Base-by-base conservation (phyloP, 768 basidiomycete genomes). In the Chalciporus chontae region DNA sequence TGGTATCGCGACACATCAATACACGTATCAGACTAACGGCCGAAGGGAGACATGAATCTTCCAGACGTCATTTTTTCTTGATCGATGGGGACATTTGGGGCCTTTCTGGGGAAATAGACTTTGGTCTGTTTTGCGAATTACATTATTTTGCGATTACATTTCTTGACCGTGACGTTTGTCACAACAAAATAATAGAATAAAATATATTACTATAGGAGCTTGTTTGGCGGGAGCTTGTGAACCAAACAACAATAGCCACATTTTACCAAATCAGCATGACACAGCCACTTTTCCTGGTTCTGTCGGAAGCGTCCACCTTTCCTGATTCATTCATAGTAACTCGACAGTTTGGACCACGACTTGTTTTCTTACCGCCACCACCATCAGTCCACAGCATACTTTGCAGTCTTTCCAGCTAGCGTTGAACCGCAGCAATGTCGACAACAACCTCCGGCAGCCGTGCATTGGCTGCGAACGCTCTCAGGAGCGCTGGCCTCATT, bases 401-500 rank as follows among this genome's bases (percentile, higher is more conserved):
- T 19, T 53, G 0, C 29, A 2, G 38, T 26, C 18, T 24, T 45
- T 34, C 24, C 9, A 4, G 19, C 47, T 29, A 42, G 21, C 8
- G 19, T 31, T 34, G 27, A 51, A 32, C 41, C 18, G 18, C 26
- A 43, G 29, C 32, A 40, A 83, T 85, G 75, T 80, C 83, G 38
- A 75, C 85, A 8, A 75, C 82, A 8, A 74, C 79, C 6, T 71
- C 83, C 14, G 78, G 83, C 56, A 71, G 77, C 45, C 78, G 83
- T 56, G 63, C 77, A 24, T 69, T 90, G 17, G 85, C 81, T 18
- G 56, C 76, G 50, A 84, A 69, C 50, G 83, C 85, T 26, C 72
- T 90, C 21, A 81, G 83, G 51, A 80, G 69, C 32, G 87, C 85
- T 3, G 88, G 87, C 37, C 81, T 90, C 62, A 84, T 88, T 53